Evolutionary conservation across 2,329 filamentous ascomycete genomes (phyloP).

Genomic region (Cylindrodendrum hubeiense): DNA sequence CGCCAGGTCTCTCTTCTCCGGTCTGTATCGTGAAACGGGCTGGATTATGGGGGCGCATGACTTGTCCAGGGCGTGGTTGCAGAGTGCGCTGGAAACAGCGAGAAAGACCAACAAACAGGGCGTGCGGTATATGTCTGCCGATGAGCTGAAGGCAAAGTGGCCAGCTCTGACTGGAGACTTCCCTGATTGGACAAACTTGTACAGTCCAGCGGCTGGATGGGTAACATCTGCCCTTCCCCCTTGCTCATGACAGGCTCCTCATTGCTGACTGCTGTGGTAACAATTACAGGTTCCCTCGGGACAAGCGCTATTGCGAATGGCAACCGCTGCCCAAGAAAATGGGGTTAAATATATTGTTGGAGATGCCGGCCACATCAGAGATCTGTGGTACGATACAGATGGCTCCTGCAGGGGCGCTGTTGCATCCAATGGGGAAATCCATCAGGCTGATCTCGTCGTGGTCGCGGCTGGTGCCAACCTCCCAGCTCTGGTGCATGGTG

Average conservation of each 20-base stretch:
- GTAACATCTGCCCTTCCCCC: constrained; percentile 29
- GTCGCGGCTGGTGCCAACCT: constrained; percentile 78
- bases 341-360: constrained; percentile 48
- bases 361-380: constrained; percentile 36
- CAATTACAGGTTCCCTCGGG: constrained; percentile 35
- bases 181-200: constrained; percentile 45
- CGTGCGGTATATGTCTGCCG: constrained; percentile 42
- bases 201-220: constrained; percentile 47
- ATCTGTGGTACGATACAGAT: constrained; percentile 41
- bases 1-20: constrained; percentile 43
- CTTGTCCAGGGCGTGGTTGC: constrained; percentile 45
- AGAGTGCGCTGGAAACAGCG: constrained; percentile 42
- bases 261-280: not conserved
- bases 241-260: not conserved
- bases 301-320: constrained; percentile 48
- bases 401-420: constrained; percentile 58
- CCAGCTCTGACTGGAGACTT: constrained; percentile 44
- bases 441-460: constrained; percentile 71
- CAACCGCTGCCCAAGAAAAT: constrained; percentile 39
- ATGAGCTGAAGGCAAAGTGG: constrained; percentile 45
- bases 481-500: constrained; percentile 67
- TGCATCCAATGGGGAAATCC: constrained; percentile 57
- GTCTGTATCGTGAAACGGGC: constrained; percentile 48
- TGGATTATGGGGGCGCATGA: constrained; percentile 47
- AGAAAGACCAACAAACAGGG: constrained; percentile 37